These are phyloP conservation scores for Eutypa lata DNA, from an alignment of 2,329 filamentous ascomycete species.

Conservation along the genomic window DNA sequence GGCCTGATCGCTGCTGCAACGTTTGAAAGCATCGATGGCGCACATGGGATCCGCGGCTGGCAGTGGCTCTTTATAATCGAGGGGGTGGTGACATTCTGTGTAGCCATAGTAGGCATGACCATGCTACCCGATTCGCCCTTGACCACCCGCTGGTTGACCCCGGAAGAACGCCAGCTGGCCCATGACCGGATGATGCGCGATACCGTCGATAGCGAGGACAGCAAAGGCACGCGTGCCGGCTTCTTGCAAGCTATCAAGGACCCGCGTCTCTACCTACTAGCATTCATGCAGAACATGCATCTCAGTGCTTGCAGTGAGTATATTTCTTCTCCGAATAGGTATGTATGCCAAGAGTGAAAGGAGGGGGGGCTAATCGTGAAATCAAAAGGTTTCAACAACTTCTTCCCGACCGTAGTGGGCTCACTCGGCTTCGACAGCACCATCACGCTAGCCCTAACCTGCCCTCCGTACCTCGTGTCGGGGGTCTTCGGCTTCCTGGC, in stretches of 20 bases:
- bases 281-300: slow-evolving; percentile 46
- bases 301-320: slow-evolving; percentile 16
- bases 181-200: slow-evolving; percentile 33
- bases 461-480: slow-evolving; percentile 34
- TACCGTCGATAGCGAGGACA: slow-evolving; percentile 28
- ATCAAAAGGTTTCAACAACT: slow-evolving; percentile 28
- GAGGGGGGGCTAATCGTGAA: no score
- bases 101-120: slow-evolving; percentile 21
- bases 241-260: slow-evolving; percentile 39
- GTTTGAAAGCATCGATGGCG: slow-evolving; percentile 32
- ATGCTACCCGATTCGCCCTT: slow-evolving; percentile 36
- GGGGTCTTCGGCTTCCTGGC: slow-evolving; percentile 35
- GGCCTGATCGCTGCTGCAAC: slow-evolving; percentile 38
- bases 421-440: slow-evolving; percentile 40
- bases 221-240: slow-evolving; percentile 34
- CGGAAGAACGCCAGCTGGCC: slow-evolving; percentile 40
- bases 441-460: slow-evolving; percentile 44
- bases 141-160: slow-evolving; percentile 40
- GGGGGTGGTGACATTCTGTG: slow-evolving; percentile 14
- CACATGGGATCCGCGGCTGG: slow-evolving; percentile 33
- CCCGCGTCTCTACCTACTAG: slow-evolving; percentile 41
- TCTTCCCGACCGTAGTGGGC: slow-evolving; percentile 34
- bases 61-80: slow-evolving; percentile 28
- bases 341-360: no score
- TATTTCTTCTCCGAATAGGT: neutral